Evolutionary conservation across 2,329 filamentous ascomycete species (phyloP).

Genomic region (Penicillium verrucosum): DNA sequence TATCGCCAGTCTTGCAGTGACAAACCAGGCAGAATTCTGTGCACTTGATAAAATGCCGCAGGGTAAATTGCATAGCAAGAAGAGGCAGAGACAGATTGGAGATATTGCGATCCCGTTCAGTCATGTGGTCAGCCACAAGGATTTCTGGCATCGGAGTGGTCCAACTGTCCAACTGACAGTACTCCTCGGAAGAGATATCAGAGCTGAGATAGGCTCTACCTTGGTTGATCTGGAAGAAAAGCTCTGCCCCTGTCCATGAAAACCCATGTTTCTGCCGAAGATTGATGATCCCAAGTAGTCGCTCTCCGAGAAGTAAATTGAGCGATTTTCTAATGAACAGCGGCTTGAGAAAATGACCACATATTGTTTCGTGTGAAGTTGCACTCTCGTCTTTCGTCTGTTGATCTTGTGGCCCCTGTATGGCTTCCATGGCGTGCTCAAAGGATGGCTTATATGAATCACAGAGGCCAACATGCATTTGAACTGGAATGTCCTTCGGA

Average conservation of each 20-base stretch:
- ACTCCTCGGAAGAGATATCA: conserved; percentile 13
- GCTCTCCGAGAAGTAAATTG: conserved; percentile 63
- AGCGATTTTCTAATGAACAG: conserved; percentile 71
- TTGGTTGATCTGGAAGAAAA: conserved; percentile 51
- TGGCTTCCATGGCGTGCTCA: conserved; percentile 52
- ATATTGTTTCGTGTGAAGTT: background rate
- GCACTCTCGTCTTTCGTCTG: background rate
- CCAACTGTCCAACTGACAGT: conserved; percentile 26
- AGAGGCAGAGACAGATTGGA: conserved; percentile 54
- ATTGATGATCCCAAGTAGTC: conserved; percentile 61
- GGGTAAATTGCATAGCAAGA: conserved; percentile 67
- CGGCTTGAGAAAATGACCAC: conserved; percentile 45
- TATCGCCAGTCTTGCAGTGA: conserved; percentile 62
- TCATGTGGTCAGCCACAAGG: conserved; percentile 52
- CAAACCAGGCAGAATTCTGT: conserved; percentile 87
- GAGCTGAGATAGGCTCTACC: conserved; percentile 25
- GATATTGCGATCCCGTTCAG: conserved; percentile 18
- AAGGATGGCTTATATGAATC: conserved; percentile 68
- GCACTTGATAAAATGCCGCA: conserved; percentile 75
- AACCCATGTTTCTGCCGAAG: conserved; percentile 53
- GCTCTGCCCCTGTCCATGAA: conserved; percentile 67
- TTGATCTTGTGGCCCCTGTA: conserved; percentile 29
- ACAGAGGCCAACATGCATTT: conserved; percentile 68
- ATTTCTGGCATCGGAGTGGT: conserved; percentile 37
- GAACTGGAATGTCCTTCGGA: conserved; percentile 38